phyloP scores from a whole-genome alignment of 768 basidiomycete genomes.

The Tricholoma hemisulphureum region DNA sequence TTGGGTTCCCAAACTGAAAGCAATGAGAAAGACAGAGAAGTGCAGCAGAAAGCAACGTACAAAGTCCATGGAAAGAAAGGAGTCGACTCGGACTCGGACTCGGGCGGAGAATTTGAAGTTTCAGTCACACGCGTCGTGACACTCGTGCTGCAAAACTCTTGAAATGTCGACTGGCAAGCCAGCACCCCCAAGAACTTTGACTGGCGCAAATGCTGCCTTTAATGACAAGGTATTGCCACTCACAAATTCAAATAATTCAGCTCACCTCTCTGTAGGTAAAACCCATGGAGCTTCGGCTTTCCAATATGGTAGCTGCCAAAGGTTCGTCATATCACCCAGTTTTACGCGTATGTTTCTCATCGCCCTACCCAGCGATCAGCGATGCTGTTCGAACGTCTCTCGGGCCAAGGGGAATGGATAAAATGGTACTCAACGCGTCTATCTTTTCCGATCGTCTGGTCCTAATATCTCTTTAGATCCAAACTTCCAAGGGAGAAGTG shows the following conservation, averaged over 20 bases:
- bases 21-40: slow-evolving; percentile 4
- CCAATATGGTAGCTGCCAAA: slow-evolving; percentile 98
- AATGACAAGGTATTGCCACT: slow-evolving; percentile 69
- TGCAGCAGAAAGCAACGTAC: slow-evolving; percentile 27
- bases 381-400: slow-evolving; percentile 96
- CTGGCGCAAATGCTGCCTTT: slow-evolving; percentile 73
- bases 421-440: slow-evolving; percentile 68
- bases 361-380: slow-evolving; percentile 70
- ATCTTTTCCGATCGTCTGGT: slow-evolving; percentile 7
- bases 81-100: neutral
- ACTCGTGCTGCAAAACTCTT: slow-evolving; percentile 24
- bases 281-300: slow-evolving; percentile 95
- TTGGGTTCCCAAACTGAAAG: slow-evolving; percentile 42
- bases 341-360: slow-evolving; percentile 4
- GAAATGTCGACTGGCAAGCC: slow-evolving; percentile 33
- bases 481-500: slow-evolving; percentile 94
- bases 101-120: neutral
- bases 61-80: slow-evolving; percentile 39
- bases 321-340: slow-evolving; percentile 43
- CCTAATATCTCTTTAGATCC: slow-evolving; percentile 58
- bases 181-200: slow-evolving; percentile 43
- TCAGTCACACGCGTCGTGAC: slow-evolving; percentile 18
- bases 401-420: slow-evolving; percentile 98
- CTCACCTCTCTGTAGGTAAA: slow-evolving; percentile 66
- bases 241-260: neutral